These are phyloP conservation scores for Penicillium chermesinum DNA, from an alignment of 495 filamentous ascomycete species.

Conservation along the genomic window DNA sequence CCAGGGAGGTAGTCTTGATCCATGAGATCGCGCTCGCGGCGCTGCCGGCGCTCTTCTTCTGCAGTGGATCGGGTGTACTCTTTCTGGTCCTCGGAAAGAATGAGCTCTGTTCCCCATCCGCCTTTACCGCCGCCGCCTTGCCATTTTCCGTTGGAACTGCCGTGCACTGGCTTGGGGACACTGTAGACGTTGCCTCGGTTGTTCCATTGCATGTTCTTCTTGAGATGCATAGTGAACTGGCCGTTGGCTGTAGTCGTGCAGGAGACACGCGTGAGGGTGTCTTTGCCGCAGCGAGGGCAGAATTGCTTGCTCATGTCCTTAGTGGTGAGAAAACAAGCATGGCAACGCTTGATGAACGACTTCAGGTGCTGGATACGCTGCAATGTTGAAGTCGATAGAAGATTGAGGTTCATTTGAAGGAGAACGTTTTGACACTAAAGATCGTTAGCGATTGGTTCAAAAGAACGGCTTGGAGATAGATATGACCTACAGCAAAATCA, in stretches of 20 bases:
- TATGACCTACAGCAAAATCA: constrained; percentile 79
- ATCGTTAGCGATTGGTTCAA: background rate
- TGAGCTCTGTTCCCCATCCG: constrained; percentile 76
- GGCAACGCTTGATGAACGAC: constrained; percentile 86
- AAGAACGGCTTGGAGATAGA: background rate
- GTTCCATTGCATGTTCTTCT: constrained; percentile 96
- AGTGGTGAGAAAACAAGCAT: constrained; percentile 84
- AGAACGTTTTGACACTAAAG: constrained; percentile 75
- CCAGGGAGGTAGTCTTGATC: constrained; percentile 88
- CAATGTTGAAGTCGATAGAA: constrained; percentile 67
- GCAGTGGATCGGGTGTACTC: constrained; percentile 68
- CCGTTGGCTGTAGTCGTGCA: constrained; percentile 79
- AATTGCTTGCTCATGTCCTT: constrained; percentile 89
- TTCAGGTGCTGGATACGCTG: constrained; percentile 73
- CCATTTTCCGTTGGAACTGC: constrained; percentile 70
- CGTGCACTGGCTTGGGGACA: constrained; percentile 84
- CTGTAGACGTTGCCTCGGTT: constrained; percentile 83
- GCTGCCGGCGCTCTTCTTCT: constrained; percentile 57
- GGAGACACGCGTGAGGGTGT: constrained; percentile 77
- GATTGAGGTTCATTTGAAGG: constrained; percentile 88
- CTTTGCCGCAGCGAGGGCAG: constrained; percentile 83
- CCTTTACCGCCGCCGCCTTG: constrained; percentile 73
- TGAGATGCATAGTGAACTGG: constrained; percentile 80
- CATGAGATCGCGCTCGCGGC: constrained; percentile 74
- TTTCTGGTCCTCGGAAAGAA: constrained; percentile 93